These are phyloP conservation scores for Cystobasidium sp. DNA, from an alignment of 1,284 basidiomycete species.

Conservation along the genomic window DNA sequence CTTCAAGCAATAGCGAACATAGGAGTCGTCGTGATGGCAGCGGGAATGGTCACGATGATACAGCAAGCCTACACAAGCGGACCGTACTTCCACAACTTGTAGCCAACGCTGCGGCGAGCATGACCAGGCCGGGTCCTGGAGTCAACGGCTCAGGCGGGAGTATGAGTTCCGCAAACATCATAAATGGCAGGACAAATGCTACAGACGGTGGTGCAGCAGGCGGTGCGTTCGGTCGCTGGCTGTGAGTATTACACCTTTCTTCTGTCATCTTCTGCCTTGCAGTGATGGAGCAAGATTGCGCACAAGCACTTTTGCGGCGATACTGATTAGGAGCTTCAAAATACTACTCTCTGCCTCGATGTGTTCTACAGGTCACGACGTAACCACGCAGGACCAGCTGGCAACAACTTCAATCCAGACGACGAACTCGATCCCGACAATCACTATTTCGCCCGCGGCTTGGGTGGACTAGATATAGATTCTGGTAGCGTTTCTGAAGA, in stretches of 20 bases:
- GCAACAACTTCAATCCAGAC: conserved; percentile 40
- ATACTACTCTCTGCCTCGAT: background rate
- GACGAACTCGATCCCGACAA: conserved; percentile 52
- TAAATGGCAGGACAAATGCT: background rate
- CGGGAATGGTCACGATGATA: conserved; percentile 17
- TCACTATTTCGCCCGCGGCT: conserved; percentile 66
- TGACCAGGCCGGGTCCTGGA: conserved; percentile 24
- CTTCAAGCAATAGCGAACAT: conserved; percentile 8
- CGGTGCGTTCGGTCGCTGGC: conserved; percentile 42
- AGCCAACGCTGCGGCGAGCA: conserved; percentile 13
- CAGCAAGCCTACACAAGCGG: conserved; percentile 11
- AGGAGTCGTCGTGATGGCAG: conserved; percentile 11
- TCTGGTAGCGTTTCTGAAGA: conserved; percentile 68
- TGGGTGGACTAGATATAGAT: conserved; percentile 69
- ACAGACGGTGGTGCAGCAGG: conserved; percentile 23
- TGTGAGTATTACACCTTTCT: conserved; percentile 12
- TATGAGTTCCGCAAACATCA: conserved; percentile 2
- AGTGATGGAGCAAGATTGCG: background rate
- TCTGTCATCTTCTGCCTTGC: background rate
- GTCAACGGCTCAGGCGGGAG: background rate
- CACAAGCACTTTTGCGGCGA: background rate
- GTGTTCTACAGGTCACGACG: conserved; percentile 20
- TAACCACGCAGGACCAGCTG: conserved; percentile 26
- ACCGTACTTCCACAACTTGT: conserved; percentile 15
- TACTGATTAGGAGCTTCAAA: background rate